Percentiles rank a stretch among this genome's conserved stretches.
phyloP scores from a whole-genome alignment of 352 stramenopile genomes.

The Globisporangium echinulatum region DNA sequence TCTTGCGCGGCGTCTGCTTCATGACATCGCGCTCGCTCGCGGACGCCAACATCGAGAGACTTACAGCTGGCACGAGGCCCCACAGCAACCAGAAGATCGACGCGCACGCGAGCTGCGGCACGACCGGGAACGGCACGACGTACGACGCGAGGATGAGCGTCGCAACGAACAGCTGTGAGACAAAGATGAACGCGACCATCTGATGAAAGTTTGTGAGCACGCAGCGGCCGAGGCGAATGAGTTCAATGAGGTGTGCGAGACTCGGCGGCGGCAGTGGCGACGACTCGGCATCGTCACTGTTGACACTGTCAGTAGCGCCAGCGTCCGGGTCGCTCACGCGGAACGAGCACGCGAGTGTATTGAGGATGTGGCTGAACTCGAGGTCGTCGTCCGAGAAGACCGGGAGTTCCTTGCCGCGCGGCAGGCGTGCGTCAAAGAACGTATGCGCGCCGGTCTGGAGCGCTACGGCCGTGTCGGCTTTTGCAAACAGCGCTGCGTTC shows the following conservation, averaged over 20 bases:
- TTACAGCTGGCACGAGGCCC: conserved; percentile 68
- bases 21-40: conserved; percentile 68
- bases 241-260: conserved; percentile 67
- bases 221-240: conserved; percentile 68
- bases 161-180: conserved; percentile 76
- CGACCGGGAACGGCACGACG: conserved; percentile 64
- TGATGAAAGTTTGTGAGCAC: conserved; percentile 84
- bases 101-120: conserved; percentile 62
- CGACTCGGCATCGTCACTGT: conserved; percentile 6
- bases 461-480: conserved; percentile 63
- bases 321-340: conserved; percentile 31
- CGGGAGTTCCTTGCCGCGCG: conserved; percentile 44
- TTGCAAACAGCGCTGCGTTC: conserved; percentile 73
- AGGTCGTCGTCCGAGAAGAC: conserved; percentile 69
- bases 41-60: conserved; percentile 71
- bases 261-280: conserved; percentile 19
- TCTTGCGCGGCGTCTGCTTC: conserved; percentile 83
- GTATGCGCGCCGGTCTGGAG: conserved; percentile 59
- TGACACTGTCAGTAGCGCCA: conserved; percentile 6
- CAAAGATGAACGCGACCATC: conserved; percentile 81
- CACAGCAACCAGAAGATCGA: conserved; percentile 85
- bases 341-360: conserved; percentile 75
- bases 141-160: conserved; percentile 68
- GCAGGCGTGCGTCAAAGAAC: conserved; percentile 66
- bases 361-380: conserved; percentile 79